Conservation (phyloP, 805 yeast species). For the Suhomyces sp. region DNA sequence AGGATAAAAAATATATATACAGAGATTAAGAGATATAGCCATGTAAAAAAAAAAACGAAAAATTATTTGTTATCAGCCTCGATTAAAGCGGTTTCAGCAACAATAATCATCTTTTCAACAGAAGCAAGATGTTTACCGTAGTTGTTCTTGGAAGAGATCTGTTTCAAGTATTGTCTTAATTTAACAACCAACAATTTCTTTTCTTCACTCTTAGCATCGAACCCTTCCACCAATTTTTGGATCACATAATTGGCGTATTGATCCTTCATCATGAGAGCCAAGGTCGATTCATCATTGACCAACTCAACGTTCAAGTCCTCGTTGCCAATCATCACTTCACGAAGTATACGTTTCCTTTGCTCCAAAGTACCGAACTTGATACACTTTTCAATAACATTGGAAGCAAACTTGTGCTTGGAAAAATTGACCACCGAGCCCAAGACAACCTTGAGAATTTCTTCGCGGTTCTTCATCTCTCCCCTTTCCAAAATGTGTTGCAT, state of each 20-base stretch:
- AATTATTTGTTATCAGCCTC: constrained; percentile 31
- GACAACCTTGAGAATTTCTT: constrained; percentile 63
- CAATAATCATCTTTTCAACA: constrained; percentile 66
- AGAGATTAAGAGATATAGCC: background rate
- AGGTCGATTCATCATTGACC: constrained; percentile 63
- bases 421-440: constrained; percentile 69
- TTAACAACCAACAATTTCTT: constrained; percentile 67
- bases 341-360: constrained; percentile 62
- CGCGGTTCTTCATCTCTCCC: constrained; percentile 63
- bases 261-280: constrained; percentile 93
- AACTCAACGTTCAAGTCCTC: constrained; percentile 45
- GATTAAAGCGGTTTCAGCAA: constrained; percentile 48
- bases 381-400: constrained; percentile 95
- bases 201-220: constrained; percentile 58
- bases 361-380: constrained; percentile 65
- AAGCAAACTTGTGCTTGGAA: constrained; percentile 96
- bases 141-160: constrained; percentile 58
- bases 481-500: constrained; percentile 91
- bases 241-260: constrained; percentile 97
- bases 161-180: constrained; percentile 76
- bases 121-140: constrained; percentile 83
- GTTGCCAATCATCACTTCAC: constrained; percentile 57
- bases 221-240: constrained; percentile 85
- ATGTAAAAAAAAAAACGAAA: background rate
- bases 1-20: background rate